phyloP scores from a whole-genome alignment of 345 rosid species.

The Citrus sp. region DNA sequence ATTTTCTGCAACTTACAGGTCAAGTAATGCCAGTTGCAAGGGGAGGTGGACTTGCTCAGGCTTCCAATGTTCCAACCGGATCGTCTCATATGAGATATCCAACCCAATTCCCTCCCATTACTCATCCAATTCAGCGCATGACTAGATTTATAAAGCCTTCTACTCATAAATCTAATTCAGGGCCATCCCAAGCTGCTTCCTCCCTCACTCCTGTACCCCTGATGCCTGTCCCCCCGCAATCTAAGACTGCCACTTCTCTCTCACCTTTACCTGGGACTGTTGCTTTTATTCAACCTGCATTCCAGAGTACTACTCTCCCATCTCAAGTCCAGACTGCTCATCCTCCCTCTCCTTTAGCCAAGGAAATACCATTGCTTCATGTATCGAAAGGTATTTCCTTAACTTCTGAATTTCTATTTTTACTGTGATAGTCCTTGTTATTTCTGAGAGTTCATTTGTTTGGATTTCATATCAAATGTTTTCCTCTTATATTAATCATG shows the following conservation, averaged over 20 bases:
- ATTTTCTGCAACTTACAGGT: slow-evolving; percentile 18
- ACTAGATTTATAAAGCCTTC: neutral
- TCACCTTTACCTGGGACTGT: neutral
- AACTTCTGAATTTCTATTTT: neutral
- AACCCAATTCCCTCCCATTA: neutral
- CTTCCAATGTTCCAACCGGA: slow-evolving; percentile 1
- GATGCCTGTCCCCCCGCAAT: neutral
- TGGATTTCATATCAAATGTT: neutral
- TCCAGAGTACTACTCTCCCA: neutral
- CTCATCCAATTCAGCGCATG: neutral
- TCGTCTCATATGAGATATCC: slow-evolving; percentile 24
- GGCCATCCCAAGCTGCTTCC: neutral
- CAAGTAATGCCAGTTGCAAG: slow-evolving; percentile 10
- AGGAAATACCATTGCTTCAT: neutral
- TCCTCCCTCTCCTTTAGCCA: neutral
- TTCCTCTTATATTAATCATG: neutral
- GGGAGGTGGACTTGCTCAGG: slow-evolving; percentile 1
- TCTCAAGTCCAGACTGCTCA: neutral
- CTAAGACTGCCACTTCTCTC: neutral
- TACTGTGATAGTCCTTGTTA: neutral
- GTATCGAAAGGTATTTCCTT: slow-evolving; percentile 15
- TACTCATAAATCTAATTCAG: neutral
- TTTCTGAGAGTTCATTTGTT: neutral
- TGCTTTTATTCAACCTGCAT: neutral
- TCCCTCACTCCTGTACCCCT: neutral